These are phyloP conservation scores for Trichoderma sp. DNA, from an alignment of 2,329 filamentous ascomycete genomes.

Conservation along the genomic window DNA sequence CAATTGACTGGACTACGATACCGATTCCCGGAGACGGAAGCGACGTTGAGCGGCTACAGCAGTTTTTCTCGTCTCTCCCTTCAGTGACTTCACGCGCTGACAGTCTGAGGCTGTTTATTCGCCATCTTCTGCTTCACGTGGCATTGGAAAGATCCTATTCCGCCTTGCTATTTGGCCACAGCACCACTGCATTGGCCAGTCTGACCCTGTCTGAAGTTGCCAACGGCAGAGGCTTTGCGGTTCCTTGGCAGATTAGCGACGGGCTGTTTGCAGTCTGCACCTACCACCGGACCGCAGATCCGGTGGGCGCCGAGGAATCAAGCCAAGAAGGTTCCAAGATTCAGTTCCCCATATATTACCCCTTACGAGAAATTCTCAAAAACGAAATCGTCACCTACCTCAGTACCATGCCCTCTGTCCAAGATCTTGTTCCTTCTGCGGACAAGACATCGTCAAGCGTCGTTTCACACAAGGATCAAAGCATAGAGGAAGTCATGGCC, in stretches of 20 bases:
- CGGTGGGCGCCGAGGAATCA: conserved; percentile 19
- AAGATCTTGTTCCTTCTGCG: conserved; percentile 51
- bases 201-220: conserved; percentile 85
- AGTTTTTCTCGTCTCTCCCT: conserved; percentile 63
- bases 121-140: conserved; percentile 69
- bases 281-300: conserved; percentile 36
- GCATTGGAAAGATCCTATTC: conserved; percentile 65
- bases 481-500: conserved; percentile 87
- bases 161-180: conserved; percentile 80
- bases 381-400: conserved; percentile 76
- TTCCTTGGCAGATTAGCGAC: conserved; percentile 83
- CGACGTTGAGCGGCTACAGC: conserved; percentile 52
- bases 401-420: conserved; percentile 57
- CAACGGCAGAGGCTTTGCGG: conserved; percentile 82
- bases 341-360: conserved; percentile 67
- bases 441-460: conserved; percentile 44
- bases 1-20: conserved; percentile 59
- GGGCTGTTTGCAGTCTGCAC: conserved; percentile 54
- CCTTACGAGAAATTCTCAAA: conserved; percentile 81
- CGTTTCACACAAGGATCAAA: conserved; percentile 73
- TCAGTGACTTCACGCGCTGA: conserved; percentile 79
- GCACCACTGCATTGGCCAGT: conserved; percentile 84
- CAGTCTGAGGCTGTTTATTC: conserved; percentile 69
- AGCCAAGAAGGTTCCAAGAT: conserved; percentile 31
- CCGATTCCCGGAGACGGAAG: conserved; percentile 35